A percentile compares a stretch with the other conserved stretches of the same genome.
phyloP scores from a whole-genome alignment of 164 flowering plant genomes.

The Aristolochia contorta region DNA sequence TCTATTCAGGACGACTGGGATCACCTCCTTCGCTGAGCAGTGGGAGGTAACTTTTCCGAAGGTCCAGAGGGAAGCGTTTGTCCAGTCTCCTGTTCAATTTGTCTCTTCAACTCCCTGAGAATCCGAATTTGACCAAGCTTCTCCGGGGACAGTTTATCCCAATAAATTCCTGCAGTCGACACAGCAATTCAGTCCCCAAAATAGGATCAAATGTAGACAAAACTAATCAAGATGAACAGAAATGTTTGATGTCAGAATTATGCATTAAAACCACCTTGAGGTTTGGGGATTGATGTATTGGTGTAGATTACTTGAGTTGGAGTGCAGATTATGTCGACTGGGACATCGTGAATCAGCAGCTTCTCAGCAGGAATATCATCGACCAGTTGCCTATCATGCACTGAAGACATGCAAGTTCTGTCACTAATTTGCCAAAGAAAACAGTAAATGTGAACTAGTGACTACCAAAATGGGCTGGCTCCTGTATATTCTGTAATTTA shows the following conservation, averaged over 20 bases:
- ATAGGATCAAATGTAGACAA: background rate
- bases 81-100: conserved; percentile 64
- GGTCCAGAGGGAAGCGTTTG: conserved; percentile 69
- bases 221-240: background rate
- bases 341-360: conserved; percentile 77
- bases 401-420: conserved; percentile 20
- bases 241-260: background rate
- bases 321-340: conserved; percentile 84
- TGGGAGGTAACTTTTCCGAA: conserved; percentile 78
- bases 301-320: conserved; percentile 75
- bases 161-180: conserved; percentile 55
- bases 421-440: too few relatives aligned
- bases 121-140: conserved; percentile 68
- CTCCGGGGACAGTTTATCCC: conserved; percentile 86
- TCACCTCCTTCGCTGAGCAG: conserved; percentile 28
- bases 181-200: too few relatives aligned
- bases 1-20: background rate
- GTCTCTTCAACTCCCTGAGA: conserved; percentile 61
- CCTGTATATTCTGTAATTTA: too few relatives aligned
- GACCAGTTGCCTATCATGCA: conserved; percentile 76
- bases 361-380: conserved; percentile 81
- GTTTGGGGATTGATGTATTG: conserved; percentile 68
- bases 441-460: too few relatives aligned
- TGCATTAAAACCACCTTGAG: conserved; percentile 51
- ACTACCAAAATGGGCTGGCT: too few relatives aligned